Base-by-base conservation (phyloP, 2,329 filamentous ascomycete genomes). In the Aspergillus fumigatiaffinis region DNA sequence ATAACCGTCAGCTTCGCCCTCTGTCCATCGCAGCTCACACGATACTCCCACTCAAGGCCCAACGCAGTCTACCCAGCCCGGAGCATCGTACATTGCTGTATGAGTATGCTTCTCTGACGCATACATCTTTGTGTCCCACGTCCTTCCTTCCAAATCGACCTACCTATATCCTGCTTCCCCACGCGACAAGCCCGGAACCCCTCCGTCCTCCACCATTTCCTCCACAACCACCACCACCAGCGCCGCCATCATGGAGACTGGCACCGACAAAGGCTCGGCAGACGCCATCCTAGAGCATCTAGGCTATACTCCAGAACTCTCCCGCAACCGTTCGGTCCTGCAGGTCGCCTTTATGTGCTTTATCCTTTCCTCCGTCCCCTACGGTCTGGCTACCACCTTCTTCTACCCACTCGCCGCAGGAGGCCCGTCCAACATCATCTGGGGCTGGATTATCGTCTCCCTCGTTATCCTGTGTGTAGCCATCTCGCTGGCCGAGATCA, bases 301-400 rank as follows among this genome's bases (percentile, higher is more conserved):
- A 12, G 63, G 63, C 21, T 65, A 65, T 35, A 58, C 53, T 29
- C 62, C 63, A 10, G 63, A 65, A 55, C 53, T 65, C 10, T 63
- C 62, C 4, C 63, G 63, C 42, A 65, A 65, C 28, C 63, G 63
- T 7, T 65, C 63, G 9, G 63, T 62, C 25, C 63, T 57, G 57
- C 59, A 65, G 42, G 63, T 64, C 4, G 62, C 63, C 20, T 65
- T 65, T 38, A 65, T 65, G 63, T 63, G 59, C 47, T 91, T 90
- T 68, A 87, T 90, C 63, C 82, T 91, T 54, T 87, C 88, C 50
- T 87, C 87, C 2, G 88, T 90, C 60, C 88, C 88, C 9, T 91
- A 90, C 72, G 88, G 88, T 66, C 79, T 91, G 42, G 82, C 86
- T 48, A 91, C 88, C 1, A 90, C 87, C 7, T 72, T 90, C 63